phyloP scores from a whole-genome alignment of 1,284 basidiomycete species.

The Ustilago bromivora region DNA sequence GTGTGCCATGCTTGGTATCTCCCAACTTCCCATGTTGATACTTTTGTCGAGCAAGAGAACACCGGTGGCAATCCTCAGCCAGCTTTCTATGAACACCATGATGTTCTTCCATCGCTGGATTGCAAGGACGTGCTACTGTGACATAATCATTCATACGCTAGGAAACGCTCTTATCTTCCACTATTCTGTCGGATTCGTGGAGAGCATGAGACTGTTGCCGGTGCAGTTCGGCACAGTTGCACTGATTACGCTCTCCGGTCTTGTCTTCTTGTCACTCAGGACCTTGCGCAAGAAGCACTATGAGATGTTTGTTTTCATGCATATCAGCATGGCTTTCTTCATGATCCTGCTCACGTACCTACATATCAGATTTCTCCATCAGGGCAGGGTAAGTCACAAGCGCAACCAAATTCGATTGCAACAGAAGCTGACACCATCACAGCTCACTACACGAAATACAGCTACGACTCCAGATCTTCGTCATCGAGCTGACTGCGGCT shows the following conservation, averaged over 20 bases:
- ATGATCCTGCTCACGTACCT: slow-evolving; percentile 60
- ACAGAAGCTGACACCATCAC: background rate
- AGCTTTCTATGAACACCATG: slow-evolving; percentile 58
- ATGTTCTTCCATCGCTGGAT: slow-evolving; percentile 69
- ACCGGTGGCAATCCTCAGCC: slow-evolving; percentile 57
- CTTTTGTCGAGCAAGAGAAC: slow-evolving; percentile 66
- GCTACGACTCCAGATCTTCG: slow-evolving; percentile 28
- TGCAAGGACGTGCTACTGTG: slow-evolving; percentile 53
- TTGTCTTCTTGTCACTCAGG: slow-evolving; percentile 35
- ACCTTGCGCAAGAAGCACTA: slow-evolving; percentile 34
- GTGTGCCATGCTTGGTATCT: slow-evolving; percentile 60
- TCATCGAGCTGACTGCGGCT: slow-evolving; percentile 29
- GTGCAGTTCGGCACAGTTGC: slow-evolving; percentile 60
- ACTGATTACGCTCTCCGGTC: slow-evolving; percentile 28
- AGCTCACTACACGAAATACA: background rate
- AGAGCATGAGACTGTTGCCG: slow-evolving; percentile 40
- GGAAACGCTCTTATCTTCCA: slow-evolving; percentile 28
- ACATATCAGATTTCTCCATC: slow-evolving; percentile 61
- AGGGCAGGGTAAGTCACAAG: slow-evolving; percentile 25
- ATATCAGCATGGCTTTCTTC: slow-evolving; percentile 65
- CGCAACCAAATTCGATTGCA: too few relatives aligned
- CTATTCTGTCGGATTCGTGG: slow-evolving; percentile 6
- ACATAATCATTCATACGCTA: slow-evolving; percentile 58
- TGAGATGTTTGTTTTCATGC: slow-evolving; percentile 55
- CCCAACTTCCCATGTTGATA: slow-evolving; percentile 62